Evolutionary conservation across 208 protist genomes (phyloP), one percentile per base, ranked within the genome.

Genomic region (Tritrichomonas foetus): DNA sequence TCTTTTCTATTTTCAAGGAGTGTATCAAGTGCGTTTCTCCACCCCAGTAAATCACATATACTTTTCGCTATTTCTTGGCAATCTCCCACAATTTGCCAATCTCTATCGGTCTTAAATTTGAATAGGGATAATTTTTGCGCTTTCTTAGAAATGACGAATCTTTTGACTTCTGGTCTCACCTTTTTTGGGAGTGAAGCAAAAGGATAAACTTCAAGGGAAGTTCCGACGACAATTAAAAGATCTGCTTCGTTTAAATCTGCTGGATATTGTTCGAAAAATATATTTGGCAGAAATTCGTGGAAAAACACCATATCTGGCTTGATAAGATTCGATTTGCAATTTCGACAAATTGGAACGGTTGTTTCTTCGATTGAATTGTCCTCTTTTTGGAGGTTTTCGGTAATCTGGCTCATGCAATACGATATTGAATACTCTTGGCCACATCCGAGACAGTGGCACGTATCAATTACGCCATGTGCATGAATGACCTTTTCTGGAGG

Each of bases 241-340:
- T 93, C 89, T 50, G 22, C n/a, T 30, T 44, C 1, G 30, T 72
- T 5, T 30, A 93, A 72, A 33, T 93, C 55, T 44, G 47, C 41
- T 44, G 8, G 9, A n/a, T 41, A 9, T n/a, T 30, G 33, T 30
- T 93, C n/a, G 1, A 20, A 69, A 33, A 72, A 93, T 49, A 39
- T 69, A 30, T 25, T 25, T 36, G 89, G 89, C 9, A 93, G 16
- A 69, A 30, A 1, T 72, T 93, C 89, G 14, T 44, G 41, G 30
- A 93, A 93, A 49, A 93, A 69, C 25, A 36, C 39, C 11, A 64
- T 27, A 72, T 93, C 89, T n/a, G 89, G 89, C 22, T 93, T 93
- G 8, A 93, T 44, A 30, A 53, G 57, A 25, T 64, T 33, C 8
- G 13, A 27, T 3, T 39, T 44, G 27, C 89, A 93, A 1, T 74